Percentiles rank a stretch among this genome's conserved stretches.
Conservation (phyloP, 148 eudicot species). For the Amaranthus hypochondriacus region DNA sequence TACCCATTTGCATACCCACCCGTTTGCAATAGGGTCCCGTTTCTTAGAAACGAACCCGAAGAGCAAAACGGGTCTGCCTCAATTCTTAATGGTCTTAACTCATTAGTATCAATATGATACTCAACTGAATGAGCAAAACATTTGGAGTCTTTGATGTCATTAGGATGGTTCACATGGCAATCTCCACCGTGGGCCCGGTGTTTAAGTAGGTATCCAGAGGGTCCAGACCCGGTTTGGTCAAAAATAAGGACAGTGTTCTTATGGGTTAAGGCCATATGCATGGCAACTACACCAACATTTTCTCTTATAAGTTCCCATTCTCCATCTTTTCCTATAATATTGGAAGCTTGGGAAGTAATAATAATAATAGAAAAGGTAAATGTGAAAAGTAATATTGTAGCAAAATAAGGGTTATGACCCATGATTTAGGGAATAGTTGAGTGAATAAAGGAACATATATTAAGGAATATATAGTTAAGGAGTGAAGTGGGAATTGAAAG, state of each 20-base stretch:
- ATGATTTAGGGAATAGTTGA: neutral
- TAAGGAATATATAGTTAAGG: neutral
- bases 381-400: neutral
- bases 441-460: neutral
- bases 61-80: conserved; percentile 51
- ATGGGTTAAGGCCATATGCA: conserved; percentile 63
- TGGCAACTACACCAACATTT: conserved; percentile 57
- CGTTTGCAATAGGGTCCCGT: conserved; percentile 53
- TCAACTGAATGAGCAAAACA: conserved; percentile 70
- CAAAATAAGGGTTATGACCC: conserved; percentile 3
- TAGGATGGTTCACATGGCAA: conserved; percentile 17
- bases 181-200: conserved; percentile 26
- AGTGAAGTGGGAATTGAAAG: neutral
- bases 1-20: conserved; percentile 47
- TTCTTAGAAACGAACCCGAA: conserved; percentile 48
- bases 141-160: conserved; percentile 23
- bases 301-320: conserved; percentile 50
- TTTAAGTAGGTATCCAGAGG: conserved; percentile 35
- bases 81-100: conserved; percentile 34
- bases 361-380: neutral
- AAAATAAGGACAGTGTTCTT: conserved; percentile 45
- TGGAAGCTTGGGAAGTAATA: neutral
- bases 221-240: conserved; percentile 48
- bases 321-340: conserved; percentile 19
- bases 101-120: conserved; percentile 38